Conservation (phyloP, 1,139 yeast species). For the Pichia sp. region DNA sequence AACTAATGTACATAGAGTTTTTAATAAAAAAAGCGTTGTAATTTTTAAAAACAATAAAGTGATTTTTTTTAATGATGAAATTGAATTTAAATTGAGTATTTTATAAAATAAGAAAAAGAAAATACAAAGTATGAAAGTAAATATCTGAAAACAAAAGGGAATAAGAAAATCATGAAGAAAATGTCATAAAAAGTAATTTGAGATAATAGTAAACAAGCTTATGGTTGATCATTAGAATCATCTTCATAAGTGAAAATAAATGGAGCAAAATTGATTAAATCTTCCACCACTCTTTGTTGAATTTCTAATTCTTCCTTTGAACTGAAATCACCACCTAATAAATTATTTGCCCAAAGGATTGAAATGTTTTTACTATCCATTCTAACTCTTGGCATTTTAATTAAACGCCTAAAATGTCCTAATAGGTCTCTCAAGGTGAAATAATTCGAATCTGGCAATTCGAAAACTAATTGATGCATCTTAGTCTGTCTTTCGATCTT, state of each 20-base stretch:
- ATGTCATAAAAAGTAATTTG: neutral
- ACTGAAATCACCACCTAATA: conserved; percentile 50
- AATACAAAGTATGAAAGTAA: too few relatives aligned
- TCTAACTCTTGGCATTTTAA: conserved; percentile 55
- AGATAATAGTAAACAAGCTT: neutral
- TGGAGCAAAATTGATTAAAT: conserved; percentile 74
- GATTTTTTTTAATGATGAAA: too few relatives aligned
- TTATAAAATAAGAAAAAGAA: too few relatives aligned
- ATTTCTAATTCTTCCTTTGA: conserved; percentile 75
- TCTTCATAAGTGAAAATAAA: conserved; percentile 73
- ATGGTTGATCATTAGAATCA: neutral
- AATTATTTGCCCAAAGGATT: conserved; percentile 93
- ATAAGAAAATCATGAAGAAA: neutral
- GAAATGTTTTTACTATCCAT: conserved; percentile 82
- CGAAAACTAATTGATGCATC: conserved; percentile 83
- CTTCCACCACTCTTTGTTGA: conserved; percentile 82
- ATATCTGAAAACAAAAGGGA: too few relatives aligned
- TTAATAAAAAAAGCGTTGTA: too few relatives aligned
- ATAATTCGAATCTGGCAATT: conserved; percentile 92
- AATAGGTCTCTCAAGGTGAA: conserved; percentile 83
- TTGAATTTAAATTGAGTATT: too few relatives aligned
- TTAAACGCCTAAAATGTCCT: conserved; percentile 58
- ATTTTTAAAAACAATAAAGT: too few relatives aligned
- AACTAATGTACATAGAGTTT: too few relatives aligned
- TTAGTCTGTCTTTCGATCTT: conserved; percentile 61